phyloP scores from a whole-genome alignment of 2,329 filamentous ascomycete genomes.

The Diplodia mutila region DNA sequence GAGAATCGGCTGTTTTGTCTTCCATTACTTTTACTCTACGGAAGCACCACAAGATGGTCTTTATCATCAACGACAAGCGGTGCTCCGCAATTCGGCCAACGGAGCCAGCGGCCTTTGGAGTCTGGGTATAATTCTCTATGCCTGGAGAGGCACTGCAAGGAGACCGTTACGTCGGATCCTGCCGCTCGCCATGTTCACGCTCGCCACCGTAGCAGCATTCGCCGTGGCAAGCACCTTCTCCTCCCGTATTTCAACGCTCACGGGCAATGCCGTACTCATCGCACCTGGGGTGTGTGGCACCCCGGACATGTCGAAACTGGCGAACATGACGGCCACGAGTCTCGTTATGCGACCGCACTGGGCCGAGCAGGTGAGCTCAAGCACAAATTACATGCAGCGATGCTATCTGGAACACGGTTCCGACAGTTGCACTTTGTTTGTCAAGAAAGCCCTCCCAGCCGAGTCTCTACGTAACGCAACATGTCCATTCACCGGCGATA shows the following conservation, averaged over 20 bases:
- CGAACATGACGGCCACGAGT: too few relatives aligned
- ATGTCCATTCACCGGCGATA: constrained; percentile 28
- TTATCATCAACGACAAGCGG: too few relatives aligned
- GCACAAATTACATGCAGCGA: not conserved
- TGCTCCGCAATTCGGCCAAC: too few relatives aligned
- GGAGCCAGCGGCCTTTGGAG: too few relatives aligned
- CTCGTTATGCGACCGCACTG: not conserved
- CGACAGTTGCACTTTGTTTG: constrained; percentile 3
- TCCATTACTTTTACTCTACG: too few relatives aligned
- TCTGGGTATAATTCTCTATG: too few relatives aligned
- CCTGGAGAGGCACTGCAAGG: not conserved
- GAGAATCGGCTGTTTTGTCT: too few relatives aligned
- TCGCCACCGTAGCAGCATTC: constrained; percentile 29
- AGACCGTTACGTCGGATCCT: not conserved
- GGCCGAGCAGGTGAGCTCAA: not conserved
- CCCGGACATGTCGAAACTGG: constrained; percentile 18
- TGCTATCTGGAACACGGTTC: constrained; percentile 24
- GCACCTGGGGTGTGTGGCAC: not conserved
- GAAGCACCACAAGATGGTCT: too few relatives aligned
- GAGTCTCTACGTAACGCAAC: constrained; percentile 11
- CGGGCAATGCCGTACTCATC: constrained; percentile 25
- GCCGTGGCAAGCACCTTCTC: constrained; percentile 39
- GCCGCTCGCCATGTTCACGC: not conserved
- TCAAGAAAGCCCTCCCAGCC: constrained; percentile 18
- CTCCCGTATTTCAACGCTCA: constrained; percentile 37